Conservation (phyloP, 345 rosid genomes). For the Citrus maxima region DNA sequence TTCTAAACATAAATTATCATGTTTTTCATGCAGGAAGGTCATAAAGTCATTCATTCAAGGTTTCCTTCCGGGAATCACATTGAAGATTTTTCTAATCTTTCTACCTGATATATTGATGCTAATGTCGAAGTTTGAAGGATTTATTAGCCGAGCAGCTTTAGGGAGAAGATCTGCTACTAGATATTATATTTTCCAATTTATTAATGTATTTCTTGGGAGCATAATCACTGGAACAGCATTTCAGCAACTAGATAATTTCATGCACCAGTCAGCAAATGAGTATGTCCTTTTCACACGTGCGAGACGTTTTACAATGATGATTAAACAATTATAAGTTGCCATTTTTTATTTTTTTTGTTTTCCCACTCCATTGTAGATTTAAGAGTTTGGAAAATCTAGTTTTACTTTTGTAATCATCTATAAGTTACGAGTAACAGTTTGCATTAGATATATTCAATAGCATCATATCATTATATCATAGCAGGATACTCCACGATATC, state of each 20-base stretch:
- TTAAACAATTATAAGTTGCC: not conserved
- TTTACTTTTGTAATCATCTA: not conserved
- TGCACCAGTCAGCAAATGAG: conserved; percentile 88
- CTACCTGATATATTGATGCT: conserved; percentile 83
- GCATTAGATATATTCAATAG: not conserved
- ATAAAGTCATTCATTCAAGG: conserved; percentile 89
- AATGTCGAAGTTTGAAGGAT: conserved; percentile 98
- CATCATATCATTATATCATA: not conserved
- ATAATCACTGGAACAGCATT: conserved; percentile 90
- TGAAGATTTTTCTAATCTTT: conserved; percentile 84
- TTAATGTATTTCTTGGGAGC: conserved; percentile 96
- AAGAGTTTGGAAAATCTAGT: not conserved
- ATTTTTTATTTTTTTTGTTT: not conserved
- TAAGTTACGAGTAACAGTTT: not conserved
- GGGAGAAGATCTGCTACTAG: conserved; percentile 86
- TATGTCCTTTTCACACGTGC: conserved; percentile 34
- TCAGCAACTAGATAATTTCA: conserved; percentile 77
- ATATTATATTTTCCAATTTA: conserved; percentile 76
- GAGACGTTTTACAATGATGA: not conserved
- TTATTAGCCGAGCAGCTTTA: conserved; percentile 53
- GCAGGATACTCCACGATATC: not conserved
- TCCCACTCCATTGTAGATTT: not conserved
- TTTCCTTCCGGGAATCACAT: conserved; percentile 91
- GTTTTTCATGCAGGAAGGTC: conserved; percentile 47
- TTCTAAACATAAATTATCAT: not conserved